Evolutionary conservation across 2,329 filamentous ascomycete species (phyloP), one percentile per base, ranked within the genome.

Genomic region (Huntiella decipiens): DNA sequence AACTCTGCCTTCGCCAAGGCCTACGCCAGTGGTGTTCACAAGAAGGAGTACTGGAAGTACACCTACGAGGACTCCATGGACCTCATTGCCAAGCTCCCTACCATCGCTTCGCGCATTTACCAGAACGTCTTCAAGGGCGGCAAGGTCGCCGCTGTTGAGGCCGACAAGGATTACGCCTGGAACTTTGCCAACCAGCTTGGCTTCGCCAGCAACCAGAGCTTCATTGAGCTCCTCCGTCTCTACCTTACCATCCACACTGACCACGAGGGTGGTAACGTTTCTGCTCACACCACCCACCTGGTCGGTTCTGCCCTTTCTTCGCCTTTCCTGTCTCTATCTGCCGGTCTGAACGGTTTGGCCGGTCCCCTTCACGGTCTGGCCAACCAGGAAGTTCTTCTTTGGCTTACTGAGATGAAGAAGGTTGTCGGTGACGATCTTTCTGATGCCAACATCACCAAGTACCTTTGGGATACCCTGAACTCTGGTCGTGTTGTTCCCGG

Each of bases 81-180:
- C 70, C 74, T 98, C 64, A 98, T 98, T 64, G 91, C 91, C 62
- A 96, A 96, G 80, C 83, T 98, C 58, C 91, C 91, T 63, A 95
- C 85, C 64, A 95, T 98, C 60, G 91, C 91, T 54, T 73, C 91
- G 53, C 85, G 86, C 71, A 98, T 98, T 76, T 98, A 98, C 80
- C 91, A 93, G 73, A 98, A 98, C 66, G 81, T 96, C 65, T 98
- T 93, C 84, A 95, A 96, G 79, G 91, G 93, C 61, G 91, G 91
- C 70, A 96, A 96, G 80, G 88, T 98, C 56, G 83, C 85, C 51
- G 65, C 86, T 47, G 77, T 94, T 64, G 80, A 96, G 74, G 92
- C 94, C 76, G 88, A 96, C 72, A 91, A 96, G 82, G 91, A 98
- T 64, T 98, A 95, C 73, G 76, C 80, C 58, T 98, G 81, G 83